Percentiles rank a stretch among this genome's conserved stretches.
Evolutionary conservation across 768 basidiomycete species (phyloP).

Genomic region (Hygrophoropsis aurantiaca): DNA sequence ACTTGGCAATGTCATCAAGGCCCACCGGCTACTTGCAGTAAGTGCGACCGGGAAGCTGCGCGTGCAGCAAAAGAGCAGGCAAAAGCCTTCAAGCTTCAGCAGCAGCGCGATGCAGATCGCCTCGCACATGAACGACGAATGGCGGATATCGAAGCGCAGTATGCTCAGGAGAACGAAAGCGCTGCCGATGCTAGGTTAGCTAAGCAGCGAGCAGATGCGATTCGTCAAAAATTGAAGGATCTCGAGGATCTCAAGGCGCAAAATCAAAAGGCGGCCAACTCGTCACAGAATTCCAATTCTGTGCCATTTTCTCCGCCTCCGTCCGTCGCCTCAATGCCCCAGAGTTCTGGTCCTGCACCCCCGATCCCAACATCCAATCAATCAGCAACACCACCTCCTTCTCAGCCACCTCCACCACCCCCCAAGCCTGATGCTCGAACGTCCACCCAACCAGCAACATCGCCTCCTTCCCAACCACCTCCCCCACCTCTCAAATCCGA

Average conservation of each 20-base stretch:
- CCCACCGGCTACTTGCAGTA: conserved; percentile 36
- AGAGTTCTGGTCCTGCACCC: too few relatives aligned
- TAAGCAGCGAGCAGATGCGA: conserved; percentile 32
- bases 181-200: conserved; percentile 37
- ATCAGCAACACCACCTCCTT: conserved; percentile 5
- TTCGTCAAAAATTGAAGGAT: conserved; percentile 46
- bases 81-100: conserved; percentile 41
- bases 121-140: conserved; percentile 41
- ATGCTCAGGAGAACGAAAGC: conserved; percentile 33
- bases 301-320: too few relatives aligned
- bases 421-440: conserved; percentile 20
- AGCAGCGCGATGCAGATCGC: conserved; percentile 45
- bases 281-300: neutral
- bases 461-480: conserved; percentile 2
- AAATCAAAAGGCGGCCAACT: conserved; percentile 10
- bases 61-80: conserved; percentile 40
- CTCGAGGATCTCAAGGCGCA: conserved; percentile 34
- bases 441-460: conserved; percentile 1
- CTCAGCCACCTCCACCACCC: conserved; percentile 2
- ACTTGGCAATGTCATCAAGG: conserved; percentile 44
- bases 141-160: conserved; percentile 42
- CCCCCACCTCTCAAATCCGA: conserved; percentile 23
- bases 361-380: neutral
- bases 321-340: too few relatives aligned
- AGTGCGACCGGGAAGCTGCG: conserved; percentile 48